These are phyloP conservation scores for Mikania micrantha DNA, from an alignment of 129 eudicot species.

Conservation along the genomic window DNA sequence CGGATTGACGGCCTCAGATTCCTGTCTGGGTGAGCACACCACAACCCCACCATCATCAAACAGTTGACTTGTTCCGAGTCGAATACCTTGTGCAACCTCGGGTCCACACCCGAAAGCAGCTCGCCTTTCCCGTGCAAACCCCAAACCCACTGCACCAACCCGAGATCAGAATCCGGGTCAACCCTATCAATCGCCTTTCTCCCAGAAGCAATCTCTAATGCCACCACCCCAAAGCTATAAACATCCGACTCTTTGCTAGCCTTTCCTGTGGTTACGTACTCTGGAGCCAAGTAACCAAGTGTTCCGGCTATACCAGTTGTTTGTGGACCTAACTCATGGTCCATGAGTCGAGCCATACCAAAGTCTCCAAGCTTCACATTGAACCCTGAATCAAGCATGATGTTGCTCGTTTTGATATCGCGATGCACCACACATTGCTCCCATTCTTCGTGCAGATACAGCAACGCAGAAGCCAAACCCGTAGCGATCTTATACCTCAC, in stretches of 20 bases:
- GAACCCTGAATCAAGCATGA: conserved; percentile 59
- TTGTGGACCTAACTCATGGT: conserved; percentile 48
- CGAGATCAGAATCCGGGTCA: conserved; percentile 19
- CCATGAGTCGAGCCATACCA: conserved; percentile 58
- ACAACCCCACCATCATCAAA: conserved; percentile 48
- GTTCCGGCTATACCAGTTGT: conserved; percentile 63
- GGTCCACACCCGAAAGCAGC: conserved; percentile 34
- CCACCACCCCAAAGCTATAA: conserved; percentile 55
- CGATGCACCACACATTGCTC: conserved; percentile 67
- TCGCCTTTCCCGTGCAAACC: conserved; percentile 38
- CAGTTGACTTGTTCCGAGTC: conserved; percentile 36
- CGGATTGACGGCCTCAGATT: conserved; percentile 44
- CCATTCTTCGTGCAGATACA: conserved; percentile 63
- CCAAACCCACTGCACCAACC: conserved; percentile 49
- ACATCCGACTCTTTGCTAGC: conserved; percentile 58
- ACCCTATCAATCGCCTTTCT: conserved; percentile 19
- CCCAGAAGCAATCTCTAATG: conserved; percentile 43
- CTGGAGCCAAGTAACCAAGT: conserved; percentile 59
- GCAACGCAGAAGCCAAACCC: conserved; percentile 54
- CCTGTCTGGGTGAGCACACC: conserved; percentile 53
- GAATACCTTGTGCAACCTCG: conserved; percentile 9
- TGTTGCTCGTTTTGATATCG: conserved; percentile 64
- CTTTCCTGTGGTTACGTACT: conserved; percentile 38
- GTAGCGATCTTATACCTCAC: conserved; percentile 43
- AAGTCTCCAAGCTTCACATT: conserved; percentile 67